Base-by-base conservation (phyloP, 139 green algal species). In the Picochlorum sp. region DNA sequence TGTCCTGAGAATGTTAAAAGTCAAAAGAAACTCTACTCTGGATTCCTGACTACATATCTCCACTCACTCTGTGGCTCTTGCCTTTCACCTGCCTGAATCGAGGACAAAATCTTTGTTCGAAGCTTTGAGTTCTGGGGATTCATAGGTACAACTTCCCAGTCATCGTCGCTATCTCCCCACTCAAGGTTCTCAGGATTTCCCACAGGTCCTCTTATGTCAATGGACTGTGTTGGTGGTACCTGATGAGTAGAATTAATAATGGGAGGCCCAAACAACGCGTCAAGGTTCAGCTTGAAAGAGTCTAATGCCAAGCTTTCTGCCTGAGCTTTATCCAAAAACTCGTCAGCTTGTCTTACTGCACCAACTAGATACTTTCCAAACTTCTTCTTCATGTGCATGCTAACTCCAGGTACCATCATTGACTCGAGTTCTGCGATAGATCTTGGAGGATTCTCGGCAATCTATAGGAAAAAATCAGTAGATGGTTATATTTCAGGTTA, bases 211-310 rank as follows among this genome's bases (percentile, higher is more conserved):
- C n/a, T n/a, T n/a, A n/a, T n/a, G n/a, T n/a, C n/a, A 47, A n/a
- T 47, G 18, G 39, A 47, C 22, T 47, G 39, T 47, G 39, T 47
- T 18, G 22, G 39, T 47, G 39, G 39, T 16, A 47, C 22, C 22
- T 47, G 39, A 47, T 47, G 20, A n/a, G 39, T n/a, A 47, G 29
- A 51, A 35, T 59, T 56, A 49, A 35, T 50, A 0, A 50, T 35
- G 25, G 13, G 22, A 40, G 30, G 29, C 33, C 25, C 59, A 43
- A 51, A 41, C 26, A 55, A 36, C 47, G 14, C 45, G 25, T 28
- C 22, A 13, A 24, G 30, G 31, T 77, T 56, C 59, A 77, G 65
- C 67, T 50, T 20, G 41, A 77, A 76, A 16, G 62, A 58, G 26
- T 77, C 51, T 10, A 54, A 24, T 41, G 59, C 43, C 7, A 51